These are phyloP conservation scores for Wickerhamomyces sp. DNA, from an alignment of 1,139 yeast genomes.

Conservation along the genomic window DNA sequence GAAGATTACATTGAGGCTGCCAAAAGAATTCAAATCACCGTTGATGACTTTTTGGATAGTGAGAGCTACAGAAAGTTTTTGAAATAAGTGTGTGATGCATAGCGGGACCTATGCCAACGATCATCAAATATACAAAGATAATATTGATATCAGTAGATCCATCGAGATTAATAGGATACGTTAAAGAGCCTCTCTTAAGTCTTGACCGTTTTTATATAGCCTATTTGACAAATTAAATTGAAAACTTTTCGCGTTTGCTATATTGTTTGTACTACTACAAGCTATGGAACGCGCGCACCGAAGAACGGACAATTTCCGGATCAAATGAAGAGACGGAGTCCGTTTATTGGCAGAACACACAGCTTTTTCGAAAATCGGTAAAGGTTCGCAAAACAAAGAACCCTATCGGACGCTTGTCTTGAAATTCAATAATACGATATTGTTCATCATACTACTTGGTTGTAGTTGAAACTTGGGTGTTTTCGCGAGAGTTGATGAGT, in stretches of 20 bases:
- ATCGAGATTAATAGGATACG: neutral
- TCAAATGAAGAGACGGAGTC: neutral
- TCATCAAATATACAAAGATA: no score
- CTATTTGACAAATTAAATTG: no score
- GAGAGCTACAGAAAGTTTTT: slow-evolving; percentile 4
- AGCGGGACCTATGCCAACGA: no score
- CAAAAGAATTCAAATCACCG: slow-evolving; percentile 4
- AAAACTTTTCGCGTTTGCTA: neutral
- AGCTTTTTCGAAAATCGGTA: neutral
- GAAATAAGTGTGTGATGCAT: neutral
- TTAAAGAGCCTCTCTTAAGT: neutral
- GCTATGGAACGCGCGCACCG: neutral
- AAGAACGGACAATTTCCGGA: neutral
- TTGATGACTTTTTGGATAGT: slow-evolving; percentile 5
- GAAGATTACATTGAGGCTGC: slow-evolving; percentile 36
- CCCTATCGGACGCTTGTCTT: neutral
- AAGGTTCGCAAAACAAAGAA: neutral
- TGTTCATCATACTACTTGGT: neutral
- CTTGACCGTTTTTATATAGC: no score
- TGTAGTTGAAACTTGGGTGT: neutral
- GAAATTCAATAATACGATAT: neutral
- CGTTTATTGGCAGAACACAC: neutral
- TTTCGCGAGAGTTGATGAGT: neutral
- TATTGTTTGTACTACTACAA: neutral
- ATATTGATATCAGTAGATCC: neutral